These are phyloP conservation scores for Phytophthora gonapodyides DNA, from an alignment of 352 stramenopile genomes.

Conservation along the genomic window DNA sequence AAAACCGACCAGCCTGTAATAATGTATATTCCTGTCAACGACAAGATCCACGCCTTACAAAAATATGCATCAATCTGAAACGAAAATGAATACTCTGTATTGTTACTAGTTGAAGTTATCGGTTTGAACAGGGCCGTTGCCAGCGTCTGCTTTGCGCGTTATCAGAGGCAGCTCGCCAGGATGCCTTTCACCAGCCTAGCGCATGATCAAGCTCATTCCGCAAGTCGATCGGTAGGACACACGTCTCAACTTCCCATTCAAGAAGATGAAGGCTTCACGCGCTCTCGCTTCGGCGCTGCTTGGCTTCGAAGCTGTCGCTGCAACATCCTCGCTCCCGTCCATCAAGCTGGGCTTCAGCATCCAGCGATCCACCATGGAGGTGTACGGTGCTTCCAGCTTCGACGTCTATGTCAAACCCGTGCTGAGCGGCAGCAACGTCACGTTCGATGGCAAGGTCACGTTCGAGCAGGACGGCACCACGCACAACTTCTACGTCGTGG, in stretches of 20 bases:
- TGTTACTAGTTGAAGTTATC: constrained; percentile 25
- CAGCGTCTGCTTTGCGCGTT: constrained; percentile 22
- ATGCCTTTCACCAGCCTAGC: constrained; percentile 20
- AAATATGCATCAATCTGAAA: not conserved
- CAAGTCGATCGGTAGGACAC: constrained; percentile 16
- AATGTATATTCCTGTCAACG: constrained; percentile 4
- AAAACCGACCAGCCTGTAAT: constrained; percentile 15
- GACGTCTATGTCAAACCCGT: constrained; percentile 50
- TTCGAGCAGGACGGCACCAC: constrained; percentile 41
- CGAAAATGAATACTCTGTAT: constrained; percentile 13
- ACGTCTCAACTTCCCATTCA: constrained; percentile 13
- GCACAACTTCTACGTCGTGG: constrained; percentile 48
- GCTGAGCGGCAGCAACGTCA: constrained; percentile 26
- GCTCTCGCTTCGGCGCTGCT: constrained; percentile 5
- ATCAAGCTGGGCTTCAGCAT: constrained; percentile 50
- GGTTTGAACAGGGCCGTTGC: constrained; percentile 14
- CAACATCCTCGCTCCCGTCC: constrained; percentile 31
- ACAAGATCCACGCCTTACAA: not conserved
- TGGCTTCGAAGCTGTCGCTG: constrained; percentile 18
- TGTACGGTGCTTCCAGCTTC: constrained; percentile 51
- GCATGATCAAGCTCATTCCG: constrained; percentile 8
- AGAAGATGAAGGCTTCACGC: constrained; percentile 17
- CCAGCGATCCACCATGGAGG: constrained; percentile 55
- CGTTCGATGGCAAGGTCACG: constrained; percentile 48
- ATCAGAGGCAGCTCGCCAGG: constrained; percentile 21